Conservation (phyloP, 306 rosid genomes). For the Corylus americana region DNA sequence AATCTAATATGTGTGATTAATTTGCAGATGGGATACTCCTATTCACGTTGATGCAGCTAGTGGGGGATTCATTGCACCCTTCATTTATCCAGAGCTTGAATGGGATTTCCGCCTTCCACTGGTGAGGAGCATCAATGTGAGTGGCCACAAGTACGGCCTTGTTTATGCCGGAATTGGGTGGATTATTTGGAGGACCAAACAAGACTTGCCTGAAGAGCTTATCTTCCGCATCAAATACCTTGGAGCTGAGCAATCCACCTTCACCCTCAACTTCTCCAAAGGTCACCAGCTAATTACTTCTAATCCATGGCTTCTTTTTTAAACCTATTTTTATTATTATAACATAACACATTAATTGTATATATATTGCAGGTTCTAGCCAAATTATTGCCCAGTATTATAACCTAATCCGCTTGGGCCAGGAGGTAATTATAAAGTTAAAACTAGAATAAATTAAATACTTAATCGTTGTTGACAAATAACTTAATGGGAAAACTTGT, state of each 20-base stretch:
- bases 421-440: conserved; percentile 22
- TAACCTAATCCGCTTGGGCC: conserved; percentile 35
- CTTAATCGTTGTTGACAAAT: no score
- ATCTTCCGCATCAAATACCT: conserved; percentile 51
- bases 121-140: conserved; percentile 86
- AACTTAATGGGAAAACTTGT: no score
- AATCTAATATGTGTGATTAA: no score
- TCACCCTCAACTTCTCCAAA: conserved; percentile 45
- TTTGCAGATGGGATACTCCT: conserved; percentile 65
- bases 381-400: conserved; percentile 42
- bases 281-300: background rate
- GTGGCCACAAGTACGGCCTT: conserved; percentile 83
- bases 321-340: background rate
- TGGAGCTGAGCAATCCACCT: conserved; percentile 42
- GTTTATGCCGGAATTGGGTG: conserved; percentile 87
- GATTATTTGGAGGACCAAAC: conserved; percentile 61
- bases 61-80: conserved; percentile 85
- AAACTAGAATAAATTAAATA: no score
- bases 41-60: conserved; percentile 88
- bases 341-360: background rate
- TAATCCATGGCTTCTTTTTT: background rate
- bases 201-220: conserved; percentile 66
- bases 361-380: conserved; percentile 31
- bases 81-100: conserved; percentile 70
- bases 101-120: conserved; percentile 84